phyloP scores from a whole-genome alignment of 768 basidiomycete genomes.

The Trametes maxima region DNA sequence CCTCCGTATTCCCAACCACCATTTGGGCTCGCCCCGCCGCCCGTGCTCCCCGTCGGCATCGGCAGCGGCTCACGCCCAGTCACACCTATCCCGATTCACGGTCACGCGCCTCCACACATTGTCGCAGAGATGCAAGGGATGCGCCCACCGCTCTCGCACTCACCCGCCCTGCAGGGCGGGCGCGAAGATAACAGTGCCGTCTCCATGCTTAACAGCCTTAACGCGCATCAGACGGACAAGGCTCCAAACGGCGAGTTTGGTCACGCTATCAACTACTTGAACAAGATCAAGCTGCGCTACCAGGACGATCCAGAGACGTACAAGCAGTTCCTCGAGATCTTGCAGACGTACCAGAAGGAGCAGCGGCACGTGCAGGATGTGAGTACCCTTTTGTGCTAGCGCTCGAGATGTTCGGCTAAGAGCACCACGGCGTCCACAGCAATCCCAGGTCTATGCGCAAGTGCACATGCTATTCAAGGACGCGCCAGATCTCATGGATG shows the following conservation, averaged over 20 bases:
- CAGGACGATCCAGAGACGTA: slow-evolving; percentile 89
- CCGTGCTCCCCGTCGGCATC: slow-evolving; percentile 34
- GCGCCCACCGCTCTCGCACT: slow-evolving; percentile 41
- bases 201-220: slow-evolving; percentile 62
- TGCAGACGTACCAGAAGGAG: slow-evolving; percentile 84
- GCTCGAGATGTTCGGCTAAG: neutral
- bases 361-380: slow-evolving; percentile 73
- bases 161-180: slow-evolving; percentile 40
- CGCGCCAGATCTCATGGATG: slow-evolving; percentile 74
- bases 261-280: slow-evolving; percentile 95
- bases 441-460: slow-evolving; percentile 80
- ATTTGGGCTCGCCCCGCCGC: slow-evolving; percentile 26
- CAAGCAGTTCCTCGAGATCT: slow-evolving; percentile 86
- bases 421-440: neutral
- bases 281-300: slow-evolving; percentile 96
- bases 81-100: slow-evolving; percentile 45
- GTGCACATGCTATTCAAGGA: slow-evolving; percentile 82
- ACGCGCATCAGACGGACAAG: slow-evolving; percentile 25
- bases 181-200: slow-evolving; percentile 42
- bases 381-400: slow-evolving; percentile 35
- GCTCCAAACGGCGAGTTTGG: slow-evolving; percentile 67
- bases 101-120: slow-evolving; percentile 28
- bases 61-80: slow-evolving; percentile 55
- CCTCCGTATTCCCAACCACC: slow-evolving; percentile 29
- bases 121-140: slow-evolving; percentile 16